Percentiles rank a stretch among this genome's conserved stretches.
Evolutionary conservation across 2,329 filamentous ascomycete species (phyloP).

Genomic region (Elsinoe batatas): DNA sequence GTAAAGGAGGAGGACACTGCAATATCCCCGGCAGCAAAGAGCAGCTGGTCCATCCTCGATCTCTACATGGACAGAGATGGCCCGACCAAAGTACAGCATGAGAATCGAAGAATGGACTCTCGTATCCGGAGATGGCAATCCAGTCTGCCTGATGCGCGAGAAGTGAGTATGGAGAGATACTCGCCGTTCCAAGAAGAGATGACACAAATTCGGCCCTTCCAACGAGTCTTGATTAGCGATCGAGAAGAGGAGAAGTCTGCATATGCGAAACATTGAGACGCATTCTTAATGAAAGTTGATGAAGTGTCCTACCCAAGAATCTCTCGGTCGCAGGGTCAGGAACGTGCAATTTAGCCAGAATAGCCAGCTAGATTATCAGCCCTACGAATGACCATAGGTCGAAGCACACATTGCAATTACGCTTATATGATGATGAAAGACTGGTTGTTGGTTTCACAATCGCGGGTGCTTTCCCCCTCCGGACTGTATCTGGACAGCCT

Average conservation of each 20-base stretch:
- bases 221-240: not conserved
- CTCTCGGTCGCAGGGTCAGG: not conserved
- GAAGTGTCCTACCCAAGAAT: not conserved
- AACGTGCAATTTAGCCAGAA: no score
- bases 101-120: not conserved
- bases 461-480: not conserved
- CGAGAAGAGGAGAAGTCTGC: not conserved
- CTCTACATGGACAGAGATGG: not conserved
- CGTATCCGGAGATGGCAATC: not conserved
- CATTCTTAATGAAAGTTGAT: not conserved
- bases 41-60: not conserved
- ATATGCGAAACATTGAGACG: not conserved
- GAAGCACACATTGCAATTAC: not conserved
- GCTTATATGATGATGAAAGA: not conserved
- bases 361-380: no score
- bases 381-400: not conserved
- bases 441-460: not conserved
- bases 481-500: constrained; percentile 1
- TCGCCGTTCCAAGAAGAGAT: not conserved
- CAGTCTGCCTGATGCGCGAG: not conserved
- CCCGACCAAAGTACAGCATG: not conserved
- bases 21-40: not conserved
- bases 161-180: not conserved
- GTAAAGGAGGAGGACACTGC: not conserved
- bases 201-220: not conserved